Evolutionary conservation across 225 moss, liverwort and hornwort genomes (phyloP), one percentile per base, ranked within the genome.

Genomic region (Anthoceros angustus): DNA sequence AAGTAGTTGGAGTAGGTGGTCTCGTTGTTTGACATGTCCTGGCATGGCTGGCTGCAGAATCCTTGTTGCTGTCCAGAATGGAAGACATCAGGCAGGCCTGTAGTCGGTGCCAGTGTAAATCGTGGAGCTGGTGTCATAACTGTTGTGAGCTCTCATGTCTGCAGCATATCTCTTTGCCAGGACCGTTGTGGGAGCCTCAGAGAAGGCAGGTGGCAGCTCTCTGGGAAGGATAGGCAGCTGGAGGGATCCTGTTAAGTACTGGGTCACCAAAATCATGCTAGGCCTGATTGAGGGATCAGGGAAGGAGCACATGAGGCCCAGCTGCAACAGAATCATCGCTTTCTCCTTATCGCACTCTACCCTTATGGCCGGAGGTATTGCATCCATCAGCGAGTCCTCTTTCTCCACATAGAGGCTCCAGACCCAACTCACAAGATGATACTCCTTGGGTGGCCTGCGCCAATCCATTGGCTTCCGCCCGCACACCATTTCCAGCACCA

Each of bases 301-400:
- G 49, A 78, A 75, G n/a, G 67, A 82, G 69, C 81, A 82, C 15
- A 78, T 67, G 7, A 82, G 66, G 20, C 81, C 81, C 2, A 82
- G 63, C n/a, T 75, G 72, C 26, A 82, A 72, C 25, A 64, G 25
- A 23, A 40, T 42, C 67, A 75, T 41, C 40, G 79, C 77, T 4
- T 66, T 70, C 26, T 62, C 69, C 10, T 38, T 16, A 41, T 24
- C 16, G 10, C 15, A 62, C 39, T 11, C 24, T 45, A 21, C 45
- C 12, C 55, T 25, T 18, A 82, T 67, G 11, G 61, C 45, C 0
- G 65, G 40, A 62, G 78, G 75, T 18, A 77, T 63, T 12, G 78
- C 75, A 41, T 78, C 71, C 0, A 73, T 50, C 32, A 78, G 62
- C 48, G 40, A 46, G 39, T 55, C 73, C 11, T 65, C 43, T 3